Evolutionary conservation across 1,284 basidiomycete species (phyloP).

Genomic region (Ustilago trichophora): DNA sequence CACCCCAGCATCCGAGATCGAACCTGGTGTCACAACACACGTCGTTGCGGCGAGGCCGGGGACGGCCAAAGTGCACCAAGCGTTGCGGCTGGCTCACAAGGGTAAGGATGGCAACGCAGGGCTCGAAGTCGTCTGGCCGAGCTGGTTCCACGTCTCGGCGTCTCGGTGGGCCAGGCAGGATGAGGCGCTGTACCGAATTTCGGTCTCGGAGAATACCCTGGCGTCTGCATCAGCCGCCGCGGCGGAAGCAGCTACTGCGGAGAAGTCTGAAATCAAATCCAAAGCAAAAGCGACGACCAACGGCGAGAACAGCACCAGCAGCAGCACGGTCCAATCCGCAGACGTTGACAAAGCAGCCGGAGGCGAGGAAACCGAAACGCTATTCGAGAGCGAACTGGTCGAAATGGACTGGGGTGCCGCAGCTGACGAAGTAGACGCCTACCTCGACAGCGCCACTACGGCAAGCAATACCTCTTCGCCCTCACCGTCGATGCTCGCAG

Average conservation of each 20-base stretch:
- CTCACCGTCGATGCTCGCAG: conserved; percentile 11
- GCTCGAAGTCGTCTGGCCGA: conserved; percentile 82
- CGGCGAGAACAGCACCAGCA: too few species aligned
- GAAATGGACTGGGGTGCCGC: conserved; percentile 75
- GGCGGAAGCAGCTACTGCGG: neutral
- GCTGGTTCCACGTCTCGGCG: conserved; percentile 87
- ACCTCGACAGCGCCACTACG: conserved; percentile 69
- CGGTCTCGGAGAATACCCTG: conserved; percentile 7
- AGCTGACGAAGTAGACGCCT: conserved; percentile 85
- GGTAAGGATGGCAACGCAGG: conserved; percentile 68
- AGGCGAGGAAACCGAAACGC: conserved; percentile 10
- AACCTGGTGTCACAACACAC: conserved; percentile 77
- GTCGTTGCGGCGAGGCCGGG: conserved; percentile 80
- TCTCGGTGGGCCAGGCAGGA: conserved; percentile 80
- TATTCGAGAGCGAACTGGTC: conserved; percentile 43
- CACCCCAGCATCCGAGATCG: conserved; percentile 76
- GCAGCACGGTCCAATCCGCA: neutral
- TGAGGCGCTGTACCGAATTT: conserved; percentile 74
- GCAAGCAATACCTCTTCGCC: conserved; percentile 40
- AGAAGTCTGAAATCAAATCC: neutral
- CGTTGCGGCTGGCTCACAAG: conserved; percentile 62
- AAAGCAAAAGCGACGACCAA: conserved; percentile 1
- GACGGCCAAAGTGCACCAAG: conserved; percentile 87
- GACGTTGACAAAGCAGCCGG: neutral
- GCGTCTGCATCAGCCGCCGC: conserved; percentile 9